These are phyloP conservation scores for Nymphaea colorata DNA, from an alignment of 164 flowering plant species.

Conservation along the genomic window DNA sequence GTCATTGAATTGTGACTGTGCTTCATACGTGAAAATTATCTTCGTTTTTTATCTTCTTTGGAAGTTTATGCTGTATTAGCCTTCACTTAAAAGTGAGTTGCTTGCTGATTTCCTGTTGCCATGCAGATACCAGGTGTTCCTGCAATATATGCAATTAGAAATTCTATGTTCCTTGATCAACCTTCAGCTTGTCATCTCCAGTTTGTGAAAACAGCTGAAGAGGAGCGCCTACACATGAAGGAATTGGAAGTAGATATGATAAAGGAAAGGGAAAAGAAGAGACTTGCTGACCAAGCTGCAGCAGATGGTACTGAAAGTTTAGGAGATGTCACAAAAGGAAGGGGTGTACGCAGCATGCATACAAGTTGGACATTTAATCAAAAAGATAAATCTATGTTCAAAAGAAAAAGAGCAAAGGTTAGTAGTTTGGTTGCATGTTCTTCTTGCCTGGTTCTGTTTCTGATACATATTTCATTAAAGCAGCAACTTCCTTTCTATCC, in stretches of 20 bases:
- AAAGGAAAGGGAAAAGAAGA: conserved; percentile 15
- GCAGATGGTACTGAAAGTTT: conserved; percentile 22
- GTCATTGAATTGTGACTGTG: too few species aligned
- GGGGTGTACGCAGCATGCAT: conserved; percentile 3
- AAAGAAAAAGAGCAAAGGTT: conserved; percentile 85
- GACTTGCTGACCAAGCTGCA: conserved; percentile 8
- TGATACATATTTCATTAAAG: too few species aligned
- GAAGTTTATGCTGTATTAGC: too few species aligned
- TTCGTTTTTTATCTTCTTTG: too few species aligned
- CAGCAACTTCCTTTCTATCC: too few species aligned
- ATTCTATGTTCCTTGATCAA: conserved; percentile 57
- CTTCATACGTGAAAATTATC: too few species aligned
- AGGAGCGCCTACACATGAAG: conserved; percentile 48
- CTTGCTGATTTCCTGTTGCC: neutral
- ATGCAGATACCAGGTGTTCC: conserved; percentile 85
- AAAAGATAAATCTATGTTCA: conserved; percentile 49
- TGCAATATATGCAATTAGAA: conserved; percentile 50
- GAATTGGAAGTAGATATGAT: conserved; percentile 45
- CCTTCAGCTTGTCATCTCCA: conserved; percentile 57
- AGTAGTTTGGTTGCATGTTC: neutral
- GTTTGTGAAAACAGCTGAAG: conserved; percentile 49
- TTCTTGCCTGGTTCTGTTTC: too few species aligned
- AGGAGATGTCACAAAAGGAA: conserved; percentile 9
- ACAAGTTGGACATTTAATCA: conserved; percentile 12
- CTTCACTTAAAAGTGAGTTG: neutral